phyloP scores from a whole-genome alignment of 495 filamentous ascomycete species.

The Sordaria brevicollis region DNA sequence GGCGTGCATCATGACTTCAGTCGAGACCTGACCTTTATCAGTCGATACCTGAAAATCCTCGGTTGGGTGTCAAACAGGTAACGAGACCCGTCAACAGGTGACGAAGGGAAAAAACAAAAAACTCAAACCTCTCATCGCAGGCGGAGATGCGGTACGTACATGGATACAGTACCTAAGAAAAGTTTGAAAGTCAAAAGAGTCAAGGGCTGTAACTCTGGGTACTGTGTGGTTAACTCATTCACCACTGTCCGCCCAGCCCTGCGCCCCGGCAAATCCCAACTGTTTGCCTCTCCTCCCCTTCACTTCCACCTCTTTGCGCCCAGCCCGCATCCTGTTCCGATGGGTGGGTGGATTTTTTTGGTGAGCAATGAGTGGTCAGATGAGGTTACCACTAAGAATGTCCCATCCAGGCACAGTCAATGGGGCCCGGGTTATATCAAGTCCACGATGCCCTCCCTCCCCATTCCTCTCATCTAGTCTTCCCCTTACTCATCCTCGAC shows the following conservation, averaged over 20 bases:
- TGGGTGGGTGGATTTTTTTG: background rate
- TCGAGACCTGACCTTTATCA: background rate
- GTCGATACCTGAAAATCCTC: background rate
- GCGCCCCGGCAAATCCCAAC: background rate
- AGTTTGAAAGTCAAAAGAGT: background rate
- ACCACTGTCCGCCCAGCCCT: background rate
- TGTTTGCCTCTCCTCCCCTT: background rate
- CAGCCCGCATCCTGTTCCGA: background rate
- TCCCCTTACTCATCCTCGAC: background rate
- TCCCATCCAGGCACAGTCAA: background rate
- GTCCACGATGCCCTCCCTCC: background rate
- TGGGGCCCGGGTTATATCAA: background rate
- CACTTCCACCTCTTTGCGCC: background rate
- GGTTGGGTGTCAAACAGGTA: background rate
- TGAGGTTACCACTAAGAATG: background rate
- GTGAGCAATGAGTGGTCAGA: background rate
- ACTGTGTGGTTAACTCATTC: background rate
- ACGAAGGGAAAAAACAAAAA: background rate
- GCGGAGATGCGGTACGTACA: background rate
- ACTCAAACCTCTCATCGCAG: background rate
- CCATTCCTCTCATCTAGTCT: background rate
- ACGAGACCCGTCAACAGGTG: background rate
- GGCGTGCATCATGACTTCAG: background rate
- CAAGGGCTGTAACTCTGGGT: no score
- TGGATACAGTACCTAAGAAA: background rate